These are phyloP conservation scores for Colletotrichum sp. DNA, from an alignment of 2,329 filamentous ascomycete genomes.

Conservation along the genomic window DNA sequence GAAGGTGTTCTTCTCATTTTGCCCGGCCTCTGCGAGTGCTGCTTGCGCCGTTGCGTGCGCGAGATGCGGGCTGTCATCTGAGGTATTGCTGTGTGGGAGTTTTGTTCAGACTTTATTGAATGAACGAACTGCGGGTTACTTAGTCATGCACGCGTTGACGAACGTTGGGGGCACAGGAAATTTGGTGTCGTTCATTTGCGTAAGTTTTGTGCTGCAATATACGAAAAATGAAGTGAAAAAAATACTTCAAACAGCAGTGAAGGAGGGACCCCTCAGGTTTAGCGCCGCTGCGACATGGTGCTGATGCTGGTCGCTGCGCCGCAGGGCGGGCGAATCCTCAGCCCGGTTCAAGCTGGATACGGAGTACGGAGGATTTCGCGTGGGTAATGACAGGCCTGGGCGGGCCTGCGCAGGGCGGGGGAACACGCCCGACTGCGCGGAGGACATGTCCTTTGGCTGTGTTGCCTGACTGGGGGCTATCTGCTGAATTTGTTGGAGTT, in stretches of 20 bases:
- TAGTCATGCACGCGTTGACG: background rate
- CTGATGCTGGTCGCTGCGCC: background rate
- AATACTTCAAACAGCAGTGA: background rate
- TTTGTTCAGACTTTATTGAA: background rate
- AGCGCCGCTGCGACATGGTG: background rate
- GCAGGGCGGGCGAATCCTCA: background rate
- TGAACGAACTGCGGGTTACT: background rate
- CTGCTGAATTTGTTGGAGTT: background rate
- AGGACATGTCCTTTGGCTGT: background rate
- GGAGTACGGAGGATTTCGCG: background rate
- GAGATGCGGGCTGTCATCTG: background rate
- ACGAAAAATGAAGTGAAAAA: background rate
- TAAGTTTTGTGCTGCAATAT: background rate
- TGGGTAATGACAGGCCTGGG: background rate
- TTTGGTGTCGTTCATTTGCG: background rate
- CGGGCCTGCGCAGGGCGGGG: background rate
- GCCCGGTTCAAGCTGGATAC: background rate
- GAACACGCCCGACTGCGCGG: constrained; percentile 3
- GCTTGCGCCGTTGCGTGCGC: background rate
- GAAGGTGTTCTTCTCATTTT: background rate
- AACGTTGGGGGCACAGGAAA: background rate
- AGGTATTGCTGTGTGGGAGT: background rate
- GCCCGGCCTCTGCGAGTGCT: background rate
- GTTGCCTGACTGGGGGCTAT: background rate
- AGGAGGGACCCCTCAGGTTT: background rate